A percentile compares a stretch with the other conserved stretches of the same genome.
Conservation (phyloP, 306 rosid genomes). For the Chamaecrista fasciculata region DNA sequence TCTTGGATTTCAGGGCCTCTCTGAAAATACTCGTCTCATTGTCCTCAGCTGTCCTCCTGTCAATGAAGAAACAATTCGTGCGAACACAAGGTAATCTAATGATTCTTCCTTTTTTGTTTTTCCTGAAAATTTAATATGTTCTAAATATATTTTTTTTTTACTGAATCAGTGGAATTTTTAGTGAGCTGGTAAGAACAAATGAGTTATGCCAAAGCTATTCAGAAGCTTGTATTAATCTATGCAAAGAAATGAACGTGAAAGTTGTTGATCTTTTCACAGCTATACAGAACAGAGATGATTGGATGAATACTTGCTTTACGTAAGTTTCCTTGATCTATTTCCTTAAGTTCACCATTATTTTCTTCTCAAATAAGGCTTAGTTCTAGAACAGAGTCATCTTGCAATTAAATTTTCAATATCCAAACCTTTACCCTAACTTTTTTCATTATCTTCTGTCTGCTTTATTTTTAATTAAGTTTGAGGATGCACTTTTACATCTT, state of each 20-base stretch:
- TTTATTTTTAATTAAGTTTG: slow-evolving; percentile 15
- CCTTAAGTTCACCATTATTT: not conserved
- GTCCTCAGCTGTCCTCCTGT: slow-evolving; percentile 84
- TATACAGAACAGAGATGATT: slow-evolving; percentile 61
- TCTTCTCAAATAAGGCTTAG: slow-evolving; percentile 6
- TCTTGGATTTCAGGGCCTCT: slow-evolving; percentile 62
- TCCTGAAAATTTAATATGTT: not conserved
- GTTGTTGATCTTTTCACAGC: slow-evolving; percentile 78
- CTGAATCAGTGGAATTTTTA: slow-evolving; percentile 47
- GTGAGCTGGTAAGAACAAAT: slow-evolving; percentile 85
- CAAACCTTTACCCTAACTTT: slow-evolving; percentile 16
- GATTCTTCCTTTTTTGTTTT: not conserved
- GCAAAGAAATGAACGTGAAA: slow-evolving; percentile 68
- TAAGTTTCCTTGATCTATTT: slow-evolving; percentile 40
- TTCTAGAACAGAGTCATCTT: slow-evolving; percentile 13
- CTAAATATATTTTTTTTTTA: slow-evolving; percentile 20
- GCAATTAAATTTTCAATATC: slow-evolving; percentile 5
- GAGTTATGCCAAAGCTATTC: slow-evolving; percentile 75
- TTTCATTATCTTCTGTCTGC: not conserved
- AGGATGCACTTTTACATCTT: not conserved
- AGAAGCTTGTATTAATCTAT: slow-evolving; percentile 75
- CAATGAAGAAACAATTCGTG: slow-evolving; percentile 58
- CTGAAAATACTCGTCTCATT: slow-evolving; percentile 64
- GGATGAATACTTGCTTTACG: slow-evolving; percentile 77
- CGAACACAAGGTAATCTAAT: slow-evolving; percentile 52